These are phyloP conservation scores for Pyrenula massariospora DNA, from an alignment of 495 filamentous ascomycete genomes.

Conservation along the genomic window DNA sequence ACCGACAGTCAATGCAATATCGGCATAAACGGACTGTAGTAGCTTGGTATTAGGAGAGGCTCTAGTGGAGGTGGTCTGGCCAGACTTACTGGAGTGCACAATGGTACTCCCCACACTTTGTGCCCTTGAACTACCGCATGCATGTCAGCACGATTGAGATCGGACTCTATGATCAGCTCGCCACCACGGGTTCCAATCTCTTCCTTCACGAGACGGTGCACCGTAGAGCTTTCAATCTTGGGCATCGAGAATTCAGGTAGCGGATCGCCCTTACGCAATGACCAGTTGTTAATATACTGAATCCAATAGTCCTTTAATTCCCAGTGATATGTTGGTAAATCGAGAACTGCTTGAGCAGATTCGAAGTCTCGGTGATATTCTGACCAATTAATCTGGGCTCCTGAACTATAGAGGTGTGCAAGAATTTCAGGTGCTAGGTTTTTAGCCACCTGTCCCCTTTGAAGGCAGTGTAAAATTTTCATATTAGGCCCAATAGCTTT, in stretches of 20 bases:
- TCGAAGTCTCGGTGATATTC: conserved; percentile 36
- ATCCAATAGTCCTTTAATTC: conserved; percentile 41
- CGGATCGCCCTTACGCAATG: conserved; percentile 29
- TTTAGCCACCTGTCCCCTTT: conserved; percentile 40
- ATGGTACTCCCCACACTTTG: conserved; percentile 24
- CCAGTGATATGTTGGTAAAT: conserved; percentile 34
- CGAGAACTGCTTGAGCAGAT: conserved; percentile 22
- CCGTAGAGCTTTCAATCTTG: conserved; percentile 26
- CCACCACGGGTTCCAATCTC: conserved; percentile 21
- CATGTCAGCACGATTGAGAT: conserved; percentile 22
- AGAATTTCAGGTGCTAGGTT: conserved; percentile 28
- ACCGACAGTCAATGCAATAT: conserved; percentile 19
- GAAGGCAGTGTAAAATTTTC: conserved; percentile 34
- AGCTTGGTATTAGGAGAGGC: not conserved
- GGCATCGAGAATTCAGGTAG: conserved; percentile 7
- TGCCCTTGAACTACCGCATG: conserved; percentile 23
- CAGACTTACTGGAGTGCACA: conserved; percentile 21
- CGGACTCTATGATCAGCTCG: conserved; percentile 23
- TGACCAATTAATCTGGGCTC: conserved; percentile 30
- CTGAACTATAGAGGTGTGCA: conserved; percentile 22
- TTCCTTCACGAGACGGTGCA: conserved; percentile 25
- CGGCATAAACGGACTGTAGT: conserved; percentile 6
- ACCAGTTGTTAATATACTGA: conserved; percentile 36
- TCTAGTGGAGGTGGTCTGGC: not conserved
- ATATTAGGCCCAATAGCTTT: conserved; percentile 37